Evolutionary conservation across 805 yeast genomes (phyloP).

Genomic region (Zygotorulaspora chibaensis): DNA sequence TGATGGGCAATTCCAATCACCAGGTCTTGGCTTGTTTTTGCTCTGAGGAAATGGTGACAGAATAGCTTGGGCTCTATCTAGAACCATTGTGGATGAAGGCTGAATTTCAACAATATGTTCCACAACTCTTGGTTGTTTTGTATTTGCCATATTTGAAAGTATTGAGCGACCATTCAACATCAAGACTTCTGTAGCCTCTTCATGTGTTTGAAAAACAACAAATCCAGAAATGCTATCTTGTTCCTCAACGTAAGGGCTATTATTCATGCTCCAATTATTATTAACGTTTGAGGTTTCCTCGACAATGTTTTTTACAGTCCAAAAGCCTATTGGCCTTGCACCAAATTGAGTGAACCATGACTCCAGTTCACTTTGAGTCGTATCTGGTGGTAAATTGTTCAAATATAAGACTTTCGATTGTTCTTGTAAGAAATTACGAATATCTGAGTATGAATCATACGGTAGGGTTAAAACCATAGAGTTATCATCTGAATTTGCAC

Average conservation of each 20-base stretch:
- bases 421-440: slow-evolving; percentile 61
- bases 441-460: slow-evolving; percentile 71
- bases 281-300: slow-evolving; percentile 27
- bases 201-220: slow-evolving; percentile 79
- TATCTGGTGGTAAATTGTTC: slow-evolving; percentile 77
- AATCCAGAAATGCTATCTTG: slow-evolving; percentile 65
- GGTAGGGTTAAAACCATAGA: slow-evolving; percentile 62
- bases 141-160: slow-evolving; percentile 34
- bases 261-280: slow-evolving; percentile 26
- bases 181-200: slow-evolving; percentile 76
- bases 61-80: slow-evolving; percentile 79
- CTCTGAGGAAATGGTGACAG: slow-evolving; percentile 79
- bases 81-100: slow-evolving; percentile 73
- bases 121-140: slow-evolving; percentile 35
- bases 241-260: slow-evolving; percentile 39
- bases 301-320: slow-evolving; percentile 68
- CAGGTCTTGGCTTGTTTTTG: slow-evolving; percentile 89
- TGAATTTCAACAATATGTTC: slow-evolving; percentile 80
- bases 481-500: slow-evolving; percentile 45
- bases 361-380: slow-evolving; percentile 87
- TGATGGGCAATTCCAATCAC: slow-evolving; percentile 97
- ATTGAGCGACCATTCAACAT: slow-evolving; percentile 68
- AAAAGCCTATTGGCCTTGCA: slow-evolving; percentile 80
- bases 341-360: slow-evolving; percentile 88
- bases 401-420: slow-evolving; percentile 73